Percentiles rank a stretch among this genome's conserved stretches.
These are phyloP conservation scores for Picea abies DNA, from an alignment of 83 land plant genomes.

Conservation along the genomic window DNA sequence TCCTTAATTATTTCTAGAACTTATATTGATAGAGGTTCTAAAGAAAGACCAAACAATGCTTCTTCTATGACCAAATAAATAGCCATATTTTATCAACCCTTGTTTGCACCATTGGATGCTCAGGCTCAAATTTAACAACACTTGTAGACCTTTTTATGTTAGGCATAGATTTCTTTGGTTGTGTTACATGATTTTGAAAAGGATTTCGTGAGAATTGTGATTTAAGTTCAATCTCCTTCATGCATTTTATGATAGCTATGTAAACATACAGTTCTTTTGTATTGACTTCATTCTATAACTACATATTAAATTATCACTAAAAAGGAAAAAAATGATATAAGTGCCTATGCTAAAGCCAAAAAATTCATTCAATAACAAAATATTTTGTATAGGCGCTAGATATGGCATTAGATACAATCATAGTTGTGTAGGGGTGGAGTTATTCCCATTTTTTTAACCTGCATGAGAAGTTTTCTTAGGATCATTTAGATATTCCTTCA, in stretches of 20 bases:
- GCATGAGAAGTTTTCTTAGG: conserved; percentile 65
- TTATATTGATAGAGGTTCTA: background rate
- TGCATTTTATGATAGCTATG: conserved; percentile 88
- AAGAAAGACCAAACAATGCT: conserved; percentile 3
- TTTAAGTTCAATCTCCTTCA: conserved; percentile 89
- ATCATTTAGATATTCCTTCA: conserved; percentile 89
- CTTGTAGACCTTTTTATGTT: conserved; percentile 83
- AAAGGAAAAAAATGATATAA: background rate
- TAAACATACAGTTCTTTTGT: conserved; percentile 83
- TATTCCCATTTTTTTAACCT: conserved; percentile 57
- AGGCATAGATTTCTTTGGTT: conserved; percentile 89
- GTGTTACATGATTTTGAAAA: conserved; percentile 72
- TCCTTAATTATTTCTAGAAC: conserved; percentile 22
- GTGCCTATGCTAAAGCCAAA: background rate
- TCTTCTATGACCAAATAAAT: background rate
- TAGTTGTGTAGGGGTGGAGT: conserved; percentile 49
- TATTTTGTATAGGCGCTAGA: no score
- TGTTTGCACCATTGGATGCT: conserved; percentile 40
- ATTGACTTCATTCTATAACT: conserved; percentile 68
- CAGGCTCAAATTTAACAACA: conserved; percentile 76
- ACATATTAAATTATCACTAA: background rate
- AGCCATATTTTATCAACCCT: conserved; percentile 2
- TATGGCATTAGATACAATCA: background rate
- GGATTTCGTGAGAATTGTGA: conserved; percentile 69
- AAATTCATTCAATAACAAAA: background rate